Conservation (phyloP, 495 filamentous ascomycete species). For the Penicillium bovifimosum region DNA sequence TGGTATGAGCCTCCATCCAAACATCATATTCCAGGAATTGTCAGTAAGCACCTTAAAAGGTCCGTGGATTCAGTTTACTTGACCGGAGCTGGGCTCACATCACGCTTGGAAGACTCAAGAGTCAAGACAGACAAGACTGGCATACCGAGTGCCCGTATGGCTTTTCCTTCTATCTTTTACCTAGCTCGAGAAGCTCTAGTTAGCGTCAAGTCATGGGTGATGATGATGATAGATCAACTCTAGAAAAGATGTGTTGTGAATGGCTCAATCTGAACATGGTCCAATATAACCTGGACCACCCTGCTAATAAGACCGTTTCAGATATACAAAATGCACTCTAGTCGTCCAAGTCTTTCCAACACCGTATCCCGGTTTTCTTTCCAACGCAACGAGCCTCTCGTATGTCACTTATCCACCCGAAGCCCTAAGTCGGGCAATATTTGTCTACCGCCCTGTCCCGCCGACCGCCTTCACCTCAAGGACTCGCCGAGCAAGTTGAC, state of each 20-base stretch:
- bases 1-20: too few species aligned
- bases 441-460: neutral
- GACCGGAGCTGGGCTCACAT: too few species aligned
- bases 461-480: constrained; percentile 1
- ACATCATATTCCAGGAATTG: too few species aligned
- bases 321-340: neutral
- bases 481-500: constrained; percentile 1
- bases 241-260: neutral
- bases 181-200: neutral
- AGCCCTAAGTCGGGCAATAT: constrained; percentile 6
- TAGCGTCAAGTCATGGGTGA: neutral
- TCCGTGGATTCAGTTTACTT: too few species aligned
- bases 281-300: neutral
- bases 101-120: too few species aligned
- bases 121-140: too few species aligned
- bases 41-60: too few species aligned
- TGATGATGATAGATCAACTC: too few species aligned
- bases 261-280: neutral
- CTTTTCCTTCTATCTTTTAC: neutral
- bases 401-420: neutral
- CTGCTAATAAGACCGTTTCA: too few species aligned
- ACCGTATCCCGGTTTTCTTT: neutral
- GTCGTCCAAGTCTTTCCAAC: neutral
- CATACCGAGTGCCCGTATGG: too few species aligned
- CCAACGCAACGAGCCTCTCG: neutral